These are phyloP conservation scores for Colletotrichum limetticola DNA, from an alignment of 2,329 filamentous ascomycete genomes.

Conservation along the genomic window DNA sequence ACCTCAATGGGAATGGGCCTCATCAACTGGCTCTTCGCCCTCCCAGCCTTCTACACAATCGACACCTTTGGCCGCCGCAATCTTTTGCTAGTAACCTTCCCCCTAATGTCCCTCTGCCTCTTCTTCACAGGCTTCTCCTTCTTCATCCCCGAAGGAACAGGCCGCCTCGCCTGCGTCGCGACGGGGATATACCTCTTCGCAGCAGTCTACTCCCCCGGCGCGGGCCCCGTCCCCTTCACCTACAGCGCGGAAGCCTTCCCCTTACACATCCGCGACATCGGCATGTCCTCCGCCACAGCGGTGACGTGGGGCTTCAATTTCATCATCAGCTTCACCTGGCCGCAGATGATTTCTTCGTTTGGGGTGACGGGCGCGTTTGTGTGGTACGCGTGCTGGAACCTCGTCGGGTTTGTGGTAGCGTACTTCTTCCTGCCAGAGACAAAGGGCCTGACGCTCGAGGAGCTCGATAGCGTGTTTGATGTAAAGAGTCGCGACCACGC, in stretches of 20 bases:
- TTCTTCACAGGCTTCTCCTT: constrained; percentile 64
- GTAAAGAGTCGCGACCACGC: constrained; percentile 45
- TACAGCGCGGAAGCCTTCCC: constrained; percentile 70
- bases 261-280: constrained; percentile 64
- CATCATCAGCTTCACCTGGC: constrained; percentile 50
- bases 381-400: constrained; percentile 51
- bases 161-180: constrained; percentile 47
- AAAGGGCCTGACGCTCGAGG: constrained; percentile 47
- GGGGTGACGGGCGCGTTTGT: constrained; percentile 49
- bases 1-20: constrained; percentile 67
- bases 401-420: constrained; percentile 46
- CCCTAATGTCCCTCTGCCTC: constrained; percentile 65
- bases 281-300: constrained; percentile 58
- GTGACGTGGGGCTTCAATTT: constrained; percentile 54
- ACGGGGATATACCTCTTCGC: constrained; percentile 53
- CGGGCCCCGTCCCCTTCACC: constrained; percentile 68
- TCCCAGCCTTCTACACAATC: constrained; percentile 68
- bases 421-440: constrained; percentile 50
- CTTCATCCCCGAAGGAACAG: constrained; percentile 45
- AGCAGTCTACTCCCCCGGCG: constrained; percentile 58
- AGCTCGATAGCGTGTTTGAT: constrained; percentile 47
- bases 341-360: constrained; percentile 37
- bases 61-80: constrained; percentile 68
- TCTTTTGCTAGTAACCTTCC: constrained; percentile 67
- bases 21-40: constrained; percentile 68